phyloP scores from a whole-genome alignment of 805 yeast genomes.

The Lipomyces mesembrius region DNA sequence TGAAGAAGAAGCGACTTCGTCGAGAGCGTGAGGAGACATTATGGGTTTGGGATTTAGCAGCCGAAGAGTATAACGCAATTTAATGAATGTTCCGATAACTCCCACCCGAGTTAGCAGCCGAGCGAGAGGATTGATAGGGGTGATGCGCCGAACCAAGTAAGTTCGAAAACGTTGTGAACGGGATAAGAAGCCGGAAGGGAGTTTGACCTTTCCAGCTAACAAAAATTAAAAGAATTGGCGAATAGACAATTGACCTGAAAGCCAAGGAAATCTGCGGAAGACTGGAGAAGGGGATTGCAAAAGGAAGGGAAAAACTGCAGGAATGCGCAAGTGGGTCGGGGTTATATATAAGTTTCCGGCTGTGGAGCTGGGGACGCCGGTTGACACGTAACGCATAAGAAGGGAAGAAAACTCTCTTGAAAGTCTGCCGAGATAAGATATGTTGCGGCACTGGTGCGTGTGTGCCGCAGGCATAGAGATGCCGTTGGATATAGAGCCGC shows the following conservation, averaged over 20 bases:
- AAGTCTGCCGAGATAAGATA: neutral
- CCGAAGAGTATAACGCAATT: conserved; percentile 43
- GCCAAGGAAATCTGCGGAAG: too few relatives aligned
- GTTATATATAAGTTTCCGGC: neutral
- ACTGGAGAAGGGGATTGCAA: neutral
- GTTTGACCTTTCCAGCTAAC: conserved; percentile 3
- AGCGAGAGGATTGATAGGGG: conserved; percentile 50
- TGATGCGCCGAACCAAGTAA: conserved; percentile 51
- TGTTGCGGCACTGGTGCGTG: neutral
- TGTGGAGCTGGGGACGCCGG: neutral
- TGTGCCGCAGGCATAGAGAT: neutral
- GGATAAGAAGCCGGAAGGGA: conserved; percentile 6
- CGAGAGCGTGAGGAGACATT: conserved; percentile 46
- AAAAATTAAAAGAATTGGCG: neutral
- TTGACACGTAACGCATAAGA: neutral
- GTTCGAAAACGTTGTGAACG: conserved; percentile 50
- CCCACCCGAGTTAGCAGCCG: conserved; percentile 51
- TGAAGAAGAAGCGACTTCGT: conserved; percentile 39
- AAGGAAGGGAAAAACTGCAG: neutral
- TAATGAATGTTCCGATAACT: conserved; percentile 55
- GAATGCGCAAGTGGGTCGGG: neutral
- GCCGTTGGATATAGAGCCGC: neutral
- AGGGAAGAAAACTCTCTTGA: neutral
- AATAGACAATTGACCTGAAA: neutral
- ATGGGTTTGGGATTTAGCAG: conserved; percentile 7